phyloP scores from a whole-genome alignment of 2,329 filamentous ascomycete genomes.

The Pyricularia sp. region DNA sequence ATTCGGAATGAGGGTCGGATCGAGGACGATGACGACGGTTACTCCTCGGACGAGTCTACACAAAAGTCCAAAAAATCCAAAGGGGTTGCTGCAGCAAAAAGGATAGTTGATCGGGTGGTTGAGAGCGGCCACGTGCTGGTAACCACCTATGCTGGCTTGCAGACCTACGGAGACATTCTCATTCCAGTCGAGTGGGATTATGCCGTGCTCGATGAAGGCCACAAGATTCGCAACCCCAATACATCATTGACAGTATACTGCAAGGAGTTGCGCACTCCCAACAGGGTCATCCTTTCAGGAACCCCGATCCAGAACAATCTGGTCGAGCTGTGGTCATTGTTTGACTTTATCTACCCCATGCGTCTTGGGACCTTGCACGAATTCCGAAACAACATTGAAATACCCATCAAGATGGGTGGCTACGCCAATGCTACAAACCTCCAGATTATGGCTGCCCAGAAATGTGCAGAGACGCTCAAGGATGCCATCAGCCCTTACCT shows the following conservation, averaged over 20 bases:
- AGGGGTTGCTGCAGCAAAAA: conserved; percentile 60
- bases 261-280: conserved; percentile 84
- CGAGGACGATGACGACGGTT: conserved; percentile 40
- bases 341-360: conserved; percentile 98
- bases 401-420: conserved; percentile 85
- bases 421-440: conserved; percentile 93
- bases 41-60: background rate
- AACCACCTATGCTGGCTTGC: conserved; percentile 92
- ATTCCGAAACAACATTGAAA: conserved; percentile 86
- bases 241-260: conserved; percentile 90
- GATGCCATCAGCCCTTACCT: conserved; percentile 91
- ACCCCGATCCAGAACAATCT: conserved; percentile 98
- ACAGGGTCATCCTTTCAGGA: conserved; percentile 87
- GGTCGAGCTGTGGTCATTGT: conserved; percentile 90
- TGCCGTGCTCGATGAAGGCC: conserved; percentile 90
- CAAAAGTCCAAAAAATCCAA: conserved; percentile 28
- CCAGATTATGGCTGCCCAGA: conserved; percentile 88
- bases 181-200: conserved; percentile 85
- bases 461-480: conserved; percentile 88
- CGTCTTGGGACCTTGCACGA: conserved; percentile 83
- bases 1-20: conserved; percentile 52
- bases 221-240: conserved; percentile 96
- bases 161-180: conserved; percentile 78
- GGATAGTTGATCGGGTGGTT: conserved; percentile 73
- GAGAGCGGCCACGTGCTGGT: conserved; percentile 85